Percentiles rank a stretch among this genome's conserved stretches.
phyloP scores from a whole-genome alignment of 768 basidiomycete species.

The Suillus occidentalis region DNA sequence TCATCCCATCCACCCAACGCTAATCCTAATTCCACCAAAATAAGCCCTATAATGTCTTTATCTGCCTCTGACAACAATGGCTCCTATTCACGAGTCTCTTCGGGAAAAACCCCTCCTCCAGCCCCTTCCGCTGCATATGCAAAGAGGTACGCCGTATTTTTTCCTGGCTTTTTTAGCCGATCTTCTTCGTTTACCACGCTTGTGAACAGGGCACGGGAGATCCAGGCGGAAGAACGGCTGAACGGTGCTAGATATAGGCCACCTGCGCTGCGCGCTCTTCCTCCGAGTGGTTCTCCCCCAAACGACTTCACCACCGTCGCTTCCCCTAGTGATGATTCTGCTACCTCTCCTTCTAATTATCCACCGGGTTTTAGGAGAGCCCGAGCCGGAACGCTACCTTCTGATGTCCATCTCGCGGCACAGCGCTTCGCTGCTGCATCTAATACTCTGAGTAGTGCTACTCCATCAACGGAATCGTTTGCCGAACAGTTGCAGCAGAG shows the following conservation, averaged over 20 bases:
- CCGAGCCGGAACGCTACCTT: slow-evolving; percentile 96
- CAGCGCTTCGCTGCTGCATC: slow-evolving; percentile 76
- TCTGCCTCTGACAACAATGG: slow-evolving; percentile 80
- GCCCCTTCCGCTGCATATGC: slow-evolving; percentile 89
- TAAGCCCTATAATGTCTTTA: slow-evolving; percentile 84
- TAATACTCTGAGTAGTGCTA: slow-evolving; percentile 50
- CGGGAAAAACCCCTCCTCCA: slow-evolving; percentile 88
- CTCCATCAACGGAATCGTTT: slow-evolving; percentile 51
- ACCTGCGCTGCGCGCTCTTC: slow-evolving; percentile 71
- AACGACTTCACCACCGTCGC: slow-evolving; percentile 62
- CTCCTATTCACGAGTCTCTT: slow-evolving; percentile 79
- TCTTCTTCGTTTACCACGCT: slow-evolving; percentile 16
- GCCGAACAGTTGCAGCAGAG: slow-evolving; percentile 43
- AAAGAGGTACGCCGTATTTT: slow-evolving; percentile 59
- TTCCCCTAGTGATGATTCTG: slow-evolving; percentile 56
- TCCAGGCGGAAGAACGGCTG: slow-evolving; percentile 75
- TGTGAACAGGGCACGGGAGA: slow-evolving; percentile 70
- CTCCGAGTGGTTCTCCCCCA: slow-evolving; percentile 70
- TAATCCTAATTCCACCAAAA: slow-evolving; percentile 79
- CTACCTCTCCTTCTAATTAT: slow-evolving; percentile 71
- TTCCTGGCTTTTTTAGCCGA: slow-evolving; percentile 16
- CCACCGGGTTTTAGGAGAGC: slow-evolving; percentile 90
- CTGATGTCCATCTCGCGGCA: slow-evolving; percentile 87
- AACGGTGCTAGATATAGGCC: slow-evolving; percentile 68
- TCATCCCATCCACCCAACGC: slow-evolving; percentile 36